Conservation (phyloP, 768 basidiomycete species). For the Lentinula sp. region DNA sequence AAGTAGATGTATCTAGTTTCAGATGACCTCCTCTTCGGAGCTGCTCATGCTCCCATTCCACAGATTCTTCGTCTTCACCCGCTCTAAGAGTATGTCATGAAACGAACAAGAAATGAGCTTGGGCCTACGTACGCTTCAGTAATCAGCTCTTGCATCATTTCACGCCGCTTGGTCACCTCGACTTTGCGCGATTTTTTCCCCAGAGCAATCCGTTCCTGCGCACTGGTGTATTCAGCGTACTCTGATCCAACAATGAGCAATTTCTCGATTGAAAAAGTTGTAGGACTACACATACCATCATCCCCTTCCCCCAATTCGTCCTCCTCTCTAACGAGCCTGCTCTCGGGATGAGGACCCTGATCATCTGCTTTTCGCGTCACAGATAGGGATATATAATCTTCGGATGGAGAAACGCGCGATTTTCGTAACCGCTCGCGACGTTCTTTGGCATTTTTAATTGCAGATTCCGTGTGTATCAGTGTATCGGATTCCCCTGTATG, state of each 20-base stretch:
- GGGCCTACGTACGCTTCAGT: constrained; percentile 60
- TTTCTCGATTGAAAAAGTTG: neutral
- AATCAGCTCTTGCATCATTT: constrained; percentile 76
- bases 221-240: constrained; percentile 82
- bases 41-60: constrained; percentile 84
- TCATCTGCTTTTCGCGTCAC: constrained; percentile 46
- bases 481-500: constrained; percentile 30
- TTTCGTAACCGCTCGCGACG: constrained; percentile 64
- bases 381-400: constrained; percentile 78
- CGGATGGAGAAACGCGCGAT: constrained; percentile 35
- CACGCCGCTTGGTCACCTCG: constrained; percentile 61
- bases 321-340: constrained; percentile 77
- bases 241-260: constrained; percentile 34
- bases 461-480: constrained; percentile 63
- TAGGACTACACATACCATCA: constrained; percentile 50
- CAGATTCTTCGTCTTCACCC: constrained; percentile 79
- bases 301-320: constrained; percentile 87
- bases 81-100: constrained; percentile 34
- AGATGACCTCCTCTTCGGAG: constrained; percentile 66
- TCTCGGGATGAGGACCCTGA: constrained; percentile 80
- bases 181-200: constrained; percentile 76
- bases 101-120: neutral
- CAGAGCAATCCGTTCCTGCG: constrained; percentile 79
- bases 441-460: constrained; percentile 69
- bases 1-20: constrained; percentile 27